phyloP scores from a whole-genome alignment of 495 filamentous ascomycete species.

The Lepraria neglecta region DNA sequence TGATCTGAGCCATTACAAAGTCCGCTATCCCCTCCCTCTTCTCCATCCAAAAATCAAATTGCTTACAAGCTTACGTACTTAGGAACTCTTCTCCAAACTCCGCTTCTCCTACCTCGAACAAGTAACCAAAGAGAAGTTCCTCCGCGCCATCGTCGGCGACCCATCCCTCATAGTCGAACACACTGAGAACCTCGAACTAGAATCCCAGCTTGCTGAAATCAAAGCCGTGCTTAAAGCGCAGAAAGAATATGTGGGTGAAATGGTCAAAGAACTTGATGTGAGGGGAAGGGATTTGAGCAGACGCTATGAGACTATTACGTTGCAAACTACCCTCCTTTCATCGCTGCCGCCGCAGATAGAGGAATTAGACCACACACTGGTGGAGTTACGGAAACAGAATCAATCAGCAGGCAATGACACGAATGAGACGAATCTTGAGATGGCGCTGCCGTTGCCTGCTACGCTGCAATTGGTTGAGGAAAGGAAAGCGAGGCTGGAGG shows the following conservation, averaged over 20 bases:
- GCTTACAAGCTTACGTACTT: background rate
- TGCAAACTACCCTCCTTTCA: constrained; percentile 53
- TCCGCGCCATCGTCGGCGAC: constrained; percentile 92
- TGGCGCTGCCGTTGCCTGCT: constrained; percentile 54
- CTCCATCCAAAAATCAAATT: background rate
- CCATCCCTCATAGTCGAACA: constrained; percentile 76
- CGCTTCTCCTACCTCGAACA: constrained; percentile 75
- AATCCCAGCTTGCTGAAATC: constrained; percentile 58
- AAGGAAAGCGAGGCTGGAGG: constrained; percentile 54
- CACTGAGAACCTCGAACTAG: constrained; percentile 75
- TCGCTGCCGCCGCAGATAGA: constrained; percentile 56
- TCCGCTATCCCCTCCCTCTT: constrained; percentile 25
- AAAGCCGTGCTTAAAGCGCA: constrained; percentile 70
- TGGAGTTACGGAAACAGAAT: constrained; percentile 17
- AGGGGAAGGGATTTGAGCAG: constrained; percentile 54
- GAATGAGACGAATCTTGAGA: constrained; percentile 33
- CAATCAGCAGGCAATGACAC: constrained; percentile 12
- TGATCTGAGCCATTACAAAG: constrained; percentile 82
- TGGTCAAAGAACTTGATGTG: constrained; percentile 65
- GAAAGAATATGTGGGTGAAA: constrained; percentile 70
- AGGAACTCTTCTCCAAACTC: constrained; percentile 91
- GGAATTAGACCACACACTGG: constrained; percentile 47
- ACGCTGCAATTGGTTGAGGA: constrained; percentile 53
- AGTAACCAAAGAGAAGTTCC: constrained; percentile 95
- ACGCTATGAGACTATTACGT: constrained; percentile 55